Base-by-base conservation (phyloP, 2,329 filamentous ascomycete species). In the Fusarium sp. region DNA sequence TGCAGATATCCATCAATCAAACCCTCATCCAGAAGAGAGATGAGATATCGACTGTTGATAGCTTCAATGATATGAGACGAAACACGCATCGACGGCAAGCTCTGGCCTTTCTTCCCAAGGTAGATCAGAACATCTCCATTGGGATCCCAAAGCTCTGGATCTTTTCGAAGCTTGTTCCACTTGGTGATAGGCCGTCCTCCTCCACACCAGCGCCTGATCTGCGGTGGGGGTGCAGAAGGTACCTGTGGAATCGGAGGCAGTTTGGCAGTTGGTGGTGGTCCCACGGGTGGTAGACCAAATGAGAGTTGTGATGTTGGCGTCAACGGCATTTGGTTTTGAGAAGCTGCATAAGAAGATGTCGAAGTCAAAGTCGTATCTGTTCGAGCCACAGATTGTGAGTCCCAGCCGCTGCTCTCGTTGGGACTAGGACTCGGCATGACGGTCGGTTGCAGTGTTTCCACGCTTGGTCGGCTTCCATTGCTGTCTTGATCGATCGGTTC, bases 61-160 rank as follows among this genome's bases (percentile, higher is more conserved):
- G 85, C 85, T 73, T 90, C 88, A 44, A 91, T 86, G 25, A 90
- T 85, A 66, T 89, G 87, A 6, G 89, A 91, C 0, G 86, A 88
- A 13, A 91, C 77, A 12, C 88, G 85, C 75, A 91, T 88, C 5
- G 88, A 89, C 0, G 85, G 84, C 4, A 85, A 81, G 7, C 84
- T 84, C 66, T 86, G 82, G 49, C 83, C 82, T 69, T 83, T 84
- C 30, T 85, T 83, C 1, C 86, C 84, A 10, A 90, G 84, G 76
- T 86, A 91, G 4, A 91, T 83, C 15, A 91, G 80, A 19, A 90
- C 89, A 67, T 91, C 89, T 28, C 89, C 89, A 64, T 89, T 88
- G 1, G 86, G 85, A 73, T 90, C 88, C 89, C 89, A 91, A 5
- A 91, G 79, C 72, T 90, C 89, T 3, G 88, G 87, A 54, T 91